Conservation (phyloP, 345 rosid genomes). For the Pugionium dolabratum region DNA sequence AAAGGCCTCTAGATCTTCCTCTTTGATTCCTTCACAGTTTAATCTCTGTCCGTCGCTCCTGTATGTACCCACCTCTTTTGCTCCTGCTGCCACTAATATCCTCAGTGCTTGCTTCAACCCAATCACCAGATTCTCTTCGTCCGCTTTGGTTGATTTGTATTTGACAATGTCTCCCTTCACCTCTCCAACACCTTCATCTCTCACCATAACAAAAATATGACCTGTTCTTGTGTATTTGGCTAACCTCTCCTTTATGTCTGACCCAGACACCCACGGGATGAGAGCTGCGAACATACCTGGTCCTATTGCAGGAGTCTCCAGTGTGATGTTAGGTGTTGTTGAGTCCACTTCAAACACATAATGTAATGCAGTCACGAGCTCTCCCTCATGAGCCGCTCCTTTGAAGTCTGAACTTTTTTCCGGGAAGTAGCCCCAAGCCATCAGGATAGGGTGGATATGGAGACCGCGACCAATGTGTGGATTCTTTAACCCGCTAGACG, state of each 20-base stretch:
- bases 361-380: slow-evolving; percentile 61
- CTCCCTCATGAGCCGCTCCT: slow-evolving; percentile 60
- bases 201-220: slow-evolving; percentile 45
- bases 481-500: slow-evolving; percentile 59
- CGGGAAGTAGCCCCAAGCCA: slow-evolving; percentile 72
- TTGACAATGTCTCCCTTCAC: slow-evolving; percentile 35
- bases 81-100: slow-evolving; percentile 76
- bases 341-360: slow-evolving; percentile 49
- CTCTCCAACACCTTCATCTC: slow-evolving; percentile 43
- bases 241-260: slow-evolving; percentile 57
- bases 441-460: slow-evolving; percentile 62
- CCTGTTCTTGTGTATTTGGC: slow-evolving; percentile 54
- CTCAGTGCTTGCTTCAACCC: slow-evolving; percentile 65
- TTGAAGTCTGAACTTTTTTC: slow-evolving; percentile 39
- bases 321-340: slow-evolving; percentile 45
- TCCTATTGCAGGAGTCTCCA: slow-evolving; percentile 61
- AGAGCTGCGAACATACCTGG: slow-evolving; percentile 61
- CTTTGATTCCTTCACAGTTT: slow-evolving; percentile 48
- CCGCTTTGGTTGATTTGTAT: slow-evolving; percentile 44
- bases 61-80: slow-evolving; percentile 72
- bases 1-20: slow-evolving; percentile 50
- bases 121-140: slow-evolving; percentile 57
- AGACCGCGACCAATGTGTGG: slow-evolving; percentile 62
- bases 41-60: slow-evolving; percentile 68
- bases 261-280: slow-evolving; percentile 69